Percentiles rank a stretch among this genome's conserved stretches.
Conservation (phyloP, 73 alveolate species). For the Symbiodinium pilosum region DNA sequence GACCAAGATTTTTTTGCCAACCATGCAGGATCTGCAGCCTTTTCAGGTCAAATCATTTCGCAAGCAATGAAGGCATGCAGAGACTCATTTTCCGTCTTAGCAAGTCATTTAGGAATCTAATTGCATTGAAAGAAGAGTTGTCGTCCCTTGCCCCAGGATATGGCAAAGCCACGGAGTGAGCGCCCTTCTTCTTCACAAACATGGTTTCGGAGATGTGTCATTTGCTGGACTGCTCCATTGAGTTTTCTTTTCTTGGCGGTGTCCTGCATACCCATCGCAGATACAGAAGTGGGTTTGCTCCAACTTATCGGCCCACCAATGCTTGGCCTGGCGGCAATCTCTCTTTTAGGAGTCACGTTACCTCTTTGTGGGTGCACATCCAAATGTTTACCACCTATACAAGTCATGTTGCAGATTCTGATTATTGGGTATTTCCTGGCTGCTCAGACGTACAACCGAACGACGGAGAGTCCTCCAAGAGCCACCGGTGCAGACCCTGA, state of each 20-base stretch:
- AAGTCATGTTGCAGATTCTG: not conserved
- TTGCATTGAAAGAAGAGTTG: not conserved
- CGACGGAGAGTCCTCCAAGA: not conserved
- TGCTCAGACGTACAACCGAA: not conserved
- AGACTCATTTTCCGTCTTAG: not conserved
- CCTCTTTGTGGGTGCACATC: conserved; percentile 42
- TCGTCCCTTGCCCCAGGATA: not conserved
- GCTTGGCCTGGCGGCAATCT: conserved; percentile 6
- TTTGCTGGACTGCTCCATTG: conserved; percentile 71
- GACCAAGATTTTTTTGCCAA: not conserved
- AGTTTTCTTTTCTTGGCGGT: not conserved
- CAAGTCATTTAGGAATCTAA: not conserved
- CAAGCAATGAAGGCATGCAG: not conserved
- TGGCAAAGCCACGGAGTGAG: not conserved
- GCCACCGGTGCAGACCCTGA: not conserved
- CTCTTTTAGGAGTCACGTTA: conserved; percentile 22
- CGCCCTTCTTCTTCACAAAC: not conserved
- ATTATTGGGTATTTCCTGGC: conserved; percentile 3
- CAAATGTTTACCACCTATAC: not conserved
- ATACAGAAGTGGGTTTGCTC: not conserved
- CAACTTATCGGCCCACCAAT: conserved; percentile 21
- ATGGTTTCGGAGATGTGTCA: conserved; percentile 43
- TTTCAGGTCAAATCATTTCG: not conserved
- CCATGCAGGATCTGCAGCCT: no score
- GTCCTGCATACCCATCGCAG: not conserved